Percentiles rank a stretch among this genome's conserved stretches.
Conservation (phyloP, 2,329 filamentous ascomycete genomes). For the Penicillium sp. region DNA sequence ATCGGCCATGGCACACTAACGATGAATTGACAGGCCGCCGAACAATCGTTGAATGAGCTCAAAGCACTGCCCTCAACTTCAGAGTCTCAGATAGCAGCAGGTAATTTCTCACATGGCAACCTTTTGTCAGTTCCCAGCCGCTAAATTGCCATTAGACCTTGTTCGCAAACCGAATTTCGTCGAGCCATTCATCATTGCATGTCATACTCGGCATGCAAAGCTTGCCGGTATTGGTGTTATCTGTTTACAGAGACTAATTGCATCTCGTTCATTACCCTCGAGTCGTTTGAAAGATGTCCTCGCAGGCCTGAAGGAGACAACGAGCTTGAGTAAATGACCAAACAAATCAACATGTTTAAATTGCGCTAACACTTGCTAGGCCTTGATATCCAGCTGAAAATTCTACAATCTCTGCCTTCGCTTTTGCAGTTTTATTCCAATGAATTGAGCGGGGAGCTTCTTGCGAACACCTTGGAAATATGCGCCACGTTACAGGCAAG, state of each 20-base stretch:
- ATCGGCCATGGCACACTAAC: conserved; percentile 23
- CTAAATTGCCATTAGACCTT: conserved; percentile 63
- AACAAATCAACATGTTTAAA: not conserved
- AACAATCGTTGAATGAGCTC: conserved; percentile 88
- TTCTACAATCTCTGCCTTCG: conserved; percentile 86
- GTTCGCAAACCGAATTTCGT: conserved; percentile 79
- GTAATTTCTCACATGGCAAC: conserved; percentile 44
- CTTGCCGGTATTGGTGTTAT: conserved; percentile 84
- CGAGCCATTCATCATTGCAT: conserved; percentile 91
- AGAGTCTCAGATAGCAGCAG: conserved; percentile 72
- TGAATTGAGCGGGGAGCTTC: conserved; percentile 75
- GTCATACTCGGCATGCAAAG: conserved; percentile 83
- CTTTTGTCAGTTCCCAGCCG: not conserved
- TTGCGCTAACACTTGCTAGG: conserved; percentile 41
- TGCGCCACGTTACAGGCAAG: conserved; percentile 88
- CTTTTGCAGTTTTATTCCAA: conserved; percentile 85
- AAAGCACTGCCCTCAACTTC: conserved; percentile 72
- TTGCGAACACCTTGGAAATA: conserved; percentile 81
- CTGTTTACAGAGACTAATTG: conserved; percentile 84
- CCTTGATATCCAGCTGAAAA: conserved; percentile 92
- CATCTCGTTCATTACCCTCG: conserved; percentile 74
- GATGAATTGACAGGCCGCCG: conserved; percentile 66
- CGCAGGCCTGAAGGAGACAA: conserved; percentile 81
- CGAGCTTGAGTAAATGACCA: conserved; percentile 61
- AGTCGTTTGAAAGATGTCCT: conserved; percentile 81